Percentiles rank a stretch among this genome's conserved stretches.
These are phyloP conservation scores for Hypoxylon fuscum DNA, from an alignment of 495 filamentous ascomycete genomes.

Conservation along the genomic window DNA sequence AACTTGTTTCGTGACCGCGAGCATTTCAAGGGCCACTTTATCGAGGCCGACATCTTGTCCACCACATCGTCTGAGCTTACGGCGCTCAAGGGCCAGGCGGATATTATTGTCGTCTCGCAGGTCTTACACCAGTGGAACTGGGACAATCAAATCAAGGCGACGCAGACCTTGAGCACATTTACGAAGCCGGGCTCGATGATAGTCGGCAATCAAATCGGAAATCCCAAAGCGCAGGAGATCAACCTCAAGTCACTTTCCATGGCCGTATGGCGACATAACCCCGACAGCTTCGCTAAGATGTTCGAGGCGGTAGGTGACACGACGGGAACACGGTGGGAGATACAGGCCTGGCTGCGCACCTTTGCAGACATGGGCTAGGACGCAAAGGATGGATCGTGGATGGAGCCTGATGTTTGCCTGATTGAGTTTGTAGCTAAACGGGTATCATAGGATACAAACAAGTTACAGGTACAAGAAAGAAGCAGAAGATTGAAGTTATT, in stretches of 20 bases:
- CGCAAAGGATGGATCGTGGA: constrained; percentile 13
- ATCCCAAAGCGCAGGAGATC: constrained; percentile 42
- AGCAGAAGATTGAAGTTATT: background rate
- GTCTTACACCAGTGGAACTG: constrained; percentile 67
- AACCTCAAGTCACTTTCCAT: constrained; percentile 44
- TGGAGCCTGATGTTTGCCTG: constrained; percentile 13
- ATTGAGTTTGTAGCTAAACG: constrained; percentile 20
- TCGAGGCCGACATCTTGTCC: constrained; percentile 13
- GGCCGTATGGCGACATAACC: constrained; percentile 50
- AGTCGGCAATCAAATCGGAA: constrained; percentile 60
- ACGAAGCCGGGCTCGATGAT: constrained; percentile 56
- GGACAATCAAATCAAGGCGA: constrained; percentile 54
- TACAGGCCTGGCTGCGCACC: constrained; percentile 14
- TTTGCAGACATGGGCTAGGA: constrained; percentile 25
- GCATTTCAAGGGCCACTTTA: constrained; percentile 43
- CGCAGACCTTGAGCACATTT: constrained; percentile 52
- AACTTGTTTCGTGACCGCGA: constrained; percentile 58
- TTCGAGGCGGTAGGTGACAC: constrained; percentile 61
- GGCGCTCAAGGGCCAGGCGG: constrained; percentile 51
- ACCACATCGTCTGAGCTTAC: constrained; percentile 34
- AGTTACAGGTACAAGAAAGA: background rate
- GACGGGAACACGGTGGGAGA: constrained; percentile 55
- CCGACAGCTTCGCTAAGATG: constrained; percentile 54
- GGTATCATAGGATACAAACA: background rate
- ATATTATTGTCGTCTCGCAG: constrained; percentile 59